Base-by-base conservation (phyloP, 331 rosid genomes). In the Spiraea crenata region DNA sequence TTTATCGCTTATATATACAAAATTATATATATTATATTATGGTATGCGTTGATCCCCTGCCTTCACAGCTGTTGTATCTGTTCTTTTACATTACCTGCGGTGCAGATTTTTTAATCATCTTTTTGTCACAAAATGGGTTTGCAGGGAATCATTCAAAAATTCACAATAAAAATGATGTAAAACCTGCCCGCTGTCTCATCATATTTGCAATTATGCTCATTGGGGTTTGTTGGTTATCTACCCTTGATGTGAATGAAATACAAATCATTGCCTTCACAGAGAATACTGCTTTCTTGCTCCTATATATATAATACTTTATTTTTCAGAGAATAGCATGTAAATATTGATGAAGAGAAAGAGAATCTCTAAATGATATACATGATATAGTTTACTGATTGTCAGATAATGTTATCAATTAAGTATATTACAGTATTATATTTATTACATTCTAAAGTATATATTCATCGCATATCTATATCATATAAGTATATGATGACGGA, bases 1-100 rank as follows among this genome's bases (percentile, higher is more conserved):
- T 25, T 25, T 25, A 25, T 25, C 31, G 31, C 31, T 25, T 25
- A 25, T 25, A 0, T 0, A 25, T 25, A 25, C 1, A 25, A 0
- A 25, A 25, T 0, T 25, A 25, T 25, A 25, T 25, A 25, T 25
- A 25, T 25, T 25, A 25, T 25, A 25, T 2, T 25, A 25, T 25
- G 31, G 31, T 25, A 25, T 20, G 83, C 59, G 72, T 40, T 74
- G 79, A 63, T 79, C 76, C 63, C 14, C 37, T 17, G 19, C 50
- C 51, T 73, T 61, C 49, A n/a, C 64, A 38, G 59, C 47, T 57
- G 38, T 55, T 20, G 37, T 55, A 9, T 55, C 60, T 55, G 38
- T 20, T 19, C 25, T 31, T 55, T 20, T 55, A 1, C 15, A 19
- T 20, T 55, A 25, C 14, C 7, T 20, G 60, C 25, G 15, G 25